Evolutionary conservation across 2,329 filamentous ascomycete species (phyloP).

Genomic region (Macrophomina tecta): DNA sequence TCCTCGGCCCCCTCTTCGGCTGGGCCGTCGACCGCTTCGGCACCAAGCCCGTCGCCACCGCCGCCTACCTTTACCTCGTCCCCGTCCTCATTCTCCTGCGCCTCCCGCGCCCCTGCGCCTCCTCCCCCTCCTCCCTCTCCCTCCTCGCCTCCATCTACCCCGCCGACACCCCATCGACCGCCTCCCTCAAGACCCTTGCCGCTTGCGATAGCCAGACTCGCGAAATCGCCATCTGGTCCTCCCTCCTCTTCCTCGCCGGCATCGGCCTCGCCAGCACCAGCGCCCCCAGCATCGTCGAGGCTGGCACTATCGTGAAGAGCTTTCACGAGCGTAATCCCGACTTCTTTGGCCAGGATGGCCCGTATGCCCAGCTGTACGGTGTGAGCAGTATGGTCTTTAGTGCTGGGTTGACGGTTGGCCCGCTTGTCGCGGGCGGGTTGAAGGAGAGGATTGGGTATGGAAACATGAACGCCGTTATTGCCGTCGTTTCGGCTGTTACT

Average conservation of each 20-base stretch:
- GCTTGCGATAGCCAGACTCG: slow-evolving; percentile 35
- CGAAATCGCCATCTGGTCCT: slow-evolving; percentile 18
- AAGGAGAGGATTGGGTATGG: slow-evolving; percentile 62
- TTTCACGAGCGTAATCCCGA: slow-evolving; percentile 62
- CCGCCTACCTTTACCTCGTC: slow-evolving; percentile 49
- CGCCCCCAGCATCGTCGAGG: slow-evolving; percentile 64
- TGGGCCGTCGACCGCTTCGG: slow-evolving; percentile 56
- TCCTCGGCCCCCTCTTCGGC: slow-evolving; percentile 55
- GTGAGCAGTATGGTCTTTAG: slow-evolving; percentile 68
- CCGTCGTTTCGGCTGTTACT: slow-evolving; percentile 43
- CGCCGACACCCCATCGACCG: not conserved
- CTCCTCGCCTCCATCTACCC: slow-evolving; percentile 3
- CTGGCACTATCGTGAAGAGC: slow-evolving; percentile 60
- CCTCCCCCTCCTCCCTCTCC: slow-evolving; percentile 4
- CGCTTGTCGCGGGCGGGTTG: slow-evolving; percentile 60
- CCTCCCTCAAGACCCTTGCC: slow-evolving; percentile 6
- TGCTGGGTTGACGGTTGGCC: slow-evolving; percentile 64
- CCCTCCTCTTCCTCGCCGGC: slow-evolving; percentile 55
- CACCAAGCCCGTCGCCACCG: slow-evolving; percentile 50
- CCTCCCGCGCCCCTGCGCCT: slow-evolving; percentile 42
- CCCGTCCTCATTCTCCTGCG: slow-evolving; percentile 52
- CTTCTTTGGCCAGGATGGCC: slow-evolving; percentile 62
- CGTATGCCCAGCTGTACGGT: slow-evolving; percentile 70
- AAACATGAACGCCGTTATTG: slow-evolving; percentile 62
- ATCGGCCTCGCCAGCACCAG: slow-evolving; percentile 61